Evolutionary conservation across 2,329 filamentous ascomycete genomes (phyloP).

Genomic region (Drechmeria coniospora): DNA sequence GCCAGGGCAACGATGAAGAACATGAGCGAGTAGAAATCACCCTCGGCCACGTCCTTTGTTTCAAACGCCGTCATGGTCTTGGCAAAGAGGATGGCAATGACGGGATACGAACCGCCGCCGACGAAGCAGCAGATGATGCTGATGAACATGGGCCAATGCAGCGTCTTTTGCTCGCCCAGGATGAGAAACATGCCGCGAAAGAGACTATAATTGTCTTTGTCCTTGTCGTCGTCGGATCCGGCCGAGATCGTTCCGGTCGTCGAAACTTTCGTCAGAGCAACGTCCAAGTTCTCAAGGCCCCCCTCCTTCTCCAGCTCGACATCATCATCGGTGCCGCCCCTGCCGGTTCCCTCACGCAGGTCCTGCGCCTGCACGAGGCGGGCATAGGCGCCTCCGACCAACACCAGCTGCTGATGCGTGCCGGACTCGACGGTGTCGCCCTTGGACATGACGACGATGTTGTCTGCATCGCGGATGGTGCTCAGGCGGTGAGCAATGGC

Average conservation of each 20-base stretch:
- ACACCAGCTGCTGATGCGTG: conserved; percentile 41
- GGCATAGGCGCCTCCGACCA: conserved; percentile 30
- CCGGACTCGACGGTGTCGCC: conserved; percentile 46
- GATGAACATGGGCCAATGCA: conserved; percentile 11
- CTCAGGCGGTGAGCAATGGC: conserved; percentile 48
- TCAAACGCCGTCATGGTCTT: conserved; percentile 24
- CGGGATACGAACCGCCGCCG: conserved; percentile 22
- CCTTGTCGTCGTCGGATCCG: conserved; percentile 1
- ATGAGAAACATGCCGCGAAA: conserved; percentile 15
- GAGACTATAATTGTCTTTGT: conserved; percentile 10
- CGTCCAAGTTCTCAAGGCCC: conserved; percentile 12
- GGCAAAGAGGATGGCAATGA: conserved; percentile 23
- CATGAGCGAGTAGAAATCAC: conserved; percentile 40
- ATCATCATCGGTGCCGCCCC: conserved; percentile 3
- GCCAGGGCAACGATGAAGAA: conserved; percentile 37
- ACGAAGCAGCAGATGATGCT: conserved; percentile 10
- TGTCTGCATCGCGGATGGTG: conserved; percentile 45
- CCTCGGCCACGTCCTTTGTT: conserved; percentile 14
- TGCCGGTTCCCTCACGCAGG: conserved; percentile 11
- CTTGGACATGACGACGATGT: conserved; percentile 48
- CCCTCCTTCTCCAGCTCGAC: conserved; percentile 18
- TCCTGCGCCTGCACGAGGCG: conserved; percentile 31
- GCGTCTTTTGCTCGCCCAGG: conserved; percentile 13
- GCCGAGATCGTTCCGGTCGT: conserved; percentile 7
- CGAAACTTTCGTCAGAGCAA: conserved; percentile 9